Conservation (phyloP, 179 eudicot genomes). For the Vitellaria paradoxa region DNA sequence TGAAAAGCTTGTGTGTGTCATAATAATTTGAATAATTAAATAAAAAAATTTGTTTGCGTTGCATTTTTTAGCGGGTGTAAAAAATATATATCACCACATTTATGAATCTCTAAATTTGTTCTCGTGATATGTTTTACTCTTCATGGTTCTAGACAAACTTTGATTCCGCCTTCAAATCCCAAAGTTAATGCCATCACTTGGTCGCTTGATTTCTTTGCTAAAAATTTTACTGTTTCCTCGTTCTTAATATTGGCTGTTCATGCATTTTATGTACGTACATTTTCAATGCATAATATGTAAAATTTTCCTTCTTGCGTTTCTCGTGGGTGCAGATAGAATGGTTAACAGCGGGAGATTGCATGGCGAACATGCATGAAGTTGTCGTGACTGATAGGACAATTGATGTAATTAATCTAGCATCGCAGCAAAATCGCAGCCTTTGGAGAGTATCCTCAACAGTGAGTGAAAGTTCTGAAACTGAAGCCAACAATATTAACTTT, state of each 20-base stretch:
- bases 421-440: constrained; percentile 74
- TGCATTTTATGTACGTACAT: neutral
- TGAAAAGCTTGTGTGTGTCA: too few relatives aligned
- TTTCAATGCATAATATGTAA: neutral
- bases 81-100: neutral
- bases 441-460: constrained; percentile 99
- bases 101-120: neutral
- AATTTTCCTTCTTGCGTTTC: neutral
- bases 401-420: constrained; percentile 68
- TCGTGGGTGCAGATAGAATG: constrained; percentile 76
- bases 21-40: too few relatives aligned
- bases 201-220: neutral
- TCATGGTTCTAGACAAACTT: neutral
- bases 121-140: too few relatives aligned
- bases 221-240: neutral
- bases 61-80: neutral
- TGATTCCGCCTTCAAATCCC: neutral
- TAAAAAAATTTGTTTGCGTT: neutral
- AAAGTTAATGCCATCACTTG: neutral
- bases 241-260: neutral
- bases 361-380: constrained; percentile 98
- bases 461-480: constrained; percentile 40
- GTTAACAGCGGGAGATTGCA: constrained; percentile 98
- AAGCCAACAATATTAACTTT: neutral
- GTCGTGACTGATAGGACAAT: constrained; percentile 80